These are phyloP conservation scores for Mucor irregularis DNA, from an alignment of 371 early-diverging fungal species.

Conservation along the genomic window DNA sequence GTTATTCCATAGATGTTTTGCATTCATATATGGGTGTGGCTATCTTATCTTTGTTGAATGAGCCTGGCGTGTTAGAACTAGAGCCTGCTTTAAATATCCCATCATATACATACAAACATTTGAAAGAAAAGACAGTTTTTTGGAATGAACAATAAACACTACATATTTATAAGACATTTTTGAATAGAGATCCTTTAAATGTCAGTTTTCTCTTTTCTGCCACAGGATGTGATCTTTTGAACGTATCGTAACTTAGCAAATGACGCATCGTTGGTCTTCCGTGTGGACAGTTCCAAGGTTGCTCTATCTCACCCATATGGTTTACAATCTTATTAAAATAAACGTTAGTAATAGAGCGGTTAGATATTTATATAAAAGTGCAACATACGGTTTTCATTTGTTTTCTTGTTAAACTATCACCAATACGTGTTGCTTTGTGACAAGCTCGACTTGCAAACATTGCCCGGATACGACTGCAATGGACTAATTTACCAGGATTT, in stretches of 20 bases:
- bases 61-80: conserved; percentile 54
- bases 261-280: conserved; percentile 97
- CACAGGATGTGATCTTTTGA: neutral
- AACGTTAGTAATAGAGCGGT: neutral
- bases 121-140: conserved; percentile 25
- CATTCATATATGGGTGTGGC: conserved; percentile 91
- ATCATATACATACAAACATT: conserved; percentile 25
- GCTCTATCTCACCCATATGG: conserved; percentile 81
- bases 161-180: neutral
- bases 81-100: conserved; percentile 63
- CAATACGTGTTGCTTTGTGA: conserved; percentile 78
- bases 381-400: conserved; percentile 67
- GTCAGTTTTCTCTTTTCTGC: conserved; percentile 4
- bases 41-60: conserved; percentile 63
- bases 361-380: neutral
- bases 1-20: conserved; percentile 62
- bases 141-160: conserved; percentile 20
- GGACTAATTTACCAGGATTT: conserved; percentile 53
- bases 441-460: conserved; percentile 84
- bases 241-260: conserved; percentile 49
- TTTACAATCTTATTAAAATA: conserved; percentile 55
- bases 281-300: conserved; percentile 98
- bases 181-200: conserved; percentile 11
- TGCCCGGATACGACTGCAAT: conserved; percentile 62
- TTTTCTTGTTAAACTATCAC: conserved; percentile 63